These are phyloP conservation scores for Batkoa obscura DNA, from an alignment of 371 early-diverging fungal species.

Conservation along the genomic window DNA sequence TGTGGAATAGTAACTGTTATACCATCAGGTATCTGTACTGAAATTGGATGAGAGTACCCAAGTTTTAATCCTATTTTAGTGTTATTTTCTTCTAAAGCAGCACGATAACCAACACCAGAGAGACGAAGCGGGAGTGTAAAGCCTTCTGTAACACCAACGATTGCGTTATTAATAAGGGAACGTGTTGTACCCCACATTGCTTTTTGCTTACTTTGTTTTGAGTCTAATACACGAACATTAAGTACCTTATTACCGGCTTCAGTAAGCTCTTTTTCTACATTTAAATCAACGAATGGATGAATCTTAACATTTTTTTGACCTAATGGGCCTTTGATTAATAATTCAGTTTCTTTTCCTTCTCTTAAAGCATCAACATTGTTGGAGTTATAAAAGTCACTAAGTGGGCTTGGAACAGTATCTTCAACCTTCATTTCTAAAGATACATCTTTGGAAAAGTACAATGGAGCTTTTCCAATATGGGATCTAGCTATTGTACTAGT, in stretches of 20 bases:
- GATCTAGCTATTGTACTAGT: too few species aligned
- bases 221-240: slow-evolving; percentile 36
- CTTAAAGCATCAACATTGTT: too few species aligned
- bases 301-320: slow-evolving; percentile 57
- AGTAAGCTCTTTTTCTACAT: slow-evolving; percentile 16
- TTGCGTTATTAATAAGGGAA: slow-evolving; percentile 64
- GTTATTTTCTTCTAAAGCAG: slow-evolving; percentile 54
- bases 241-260: slow-evolving; percentile 28
- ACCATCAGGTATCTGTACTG: slow-evolving; percentile 58
- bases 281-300: slow-evolving; percentile 53
- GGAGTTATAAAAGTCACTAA: too few species aligned
- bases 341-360: too few species aligned
- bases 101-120: slow-evolving; percentile 91
- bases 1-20: slow-evolving; percentile 58
- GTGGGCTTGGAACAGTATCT: not conserved
- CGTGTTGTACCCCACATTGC: slow-evolving; percentile 95
- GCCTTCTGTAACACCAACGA: slow-evolving; percentile 82
- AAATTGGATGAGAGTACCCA: slow-evolving; percentile 76
- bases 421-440: slow-evolving; percentile 27
- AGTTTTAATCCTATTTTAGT: slow-evolving; percentile 53
- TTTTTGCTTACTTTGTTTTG: slow-evolving; percentile 42
- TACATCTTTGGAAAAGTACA: slow-evolving; percentile 45
- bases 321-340: slow-evolving; percentile 64
- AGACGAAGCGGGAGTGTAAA: slow-evolving; percentile 62
- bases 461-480: slow-evolving; percentile 49